Conservation (phyloP, 306 rosid species). For the Citrullus amarus region DNA sequence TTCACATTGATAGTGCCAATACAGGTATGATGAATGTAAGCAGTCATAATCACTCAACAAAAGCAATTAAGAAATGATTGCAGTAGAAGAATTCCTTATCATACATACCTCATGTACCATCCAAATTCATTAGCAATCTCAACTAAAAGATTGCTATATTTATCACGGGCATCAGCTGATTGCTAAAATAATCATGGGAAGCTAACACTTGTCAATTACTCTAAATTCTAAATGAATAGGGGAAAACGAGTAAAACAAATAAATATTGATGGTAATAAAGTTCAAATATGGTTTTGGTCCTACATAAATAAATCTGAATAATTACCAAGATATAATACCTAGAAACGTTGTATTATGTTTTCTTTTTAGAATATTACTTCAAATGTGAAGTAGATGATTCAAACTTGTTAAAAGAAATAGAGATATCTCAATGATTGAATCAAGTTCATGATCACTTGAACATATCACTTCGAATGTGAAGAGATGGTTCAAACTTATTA, state of each 20-base stretch:
- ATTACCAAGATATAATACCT: too few species aligned
- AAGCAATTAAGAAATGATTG: not conserved
- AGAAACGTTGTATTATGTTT: too few species aligned
- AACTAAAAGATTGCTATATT: not conserved
- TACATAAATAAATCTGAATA: not conserved
- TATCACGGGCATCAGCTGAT: not conserved
- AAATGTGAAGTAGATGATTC: too few species aligned
- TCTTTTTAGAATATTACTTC: too few species aligned
- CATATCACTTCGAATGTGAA: too few species aligned
- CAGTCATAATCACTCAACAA: not conserved
- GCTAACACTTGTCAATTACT: not conserved
- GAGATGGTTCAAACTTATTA: too few species aligned
- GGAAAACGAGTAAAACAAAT: not conserved
- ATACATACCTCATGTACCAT: not conserved
- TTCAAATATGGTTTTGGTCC: not conserved
- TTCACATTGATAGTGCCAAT: not conserved
- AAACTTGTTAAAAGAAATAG: too few species aligned
- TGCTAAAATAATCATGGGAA: not conserved
- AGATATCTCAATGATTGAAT: too few species aligned
- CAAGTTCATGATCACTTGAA: too few species aligned
- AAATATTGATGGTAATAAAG: not conserved
- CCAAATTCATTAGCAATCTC: not conserved
- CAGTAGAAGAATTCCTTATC: not conserved
- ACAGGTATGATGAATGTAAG: not conserved
- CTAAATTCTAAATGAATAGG: not conserved